Evolutionary conservation across 2,329 filamentous ascomycete species (phyloP).

Genomic region (Epichloe sylvatica): DNA sequence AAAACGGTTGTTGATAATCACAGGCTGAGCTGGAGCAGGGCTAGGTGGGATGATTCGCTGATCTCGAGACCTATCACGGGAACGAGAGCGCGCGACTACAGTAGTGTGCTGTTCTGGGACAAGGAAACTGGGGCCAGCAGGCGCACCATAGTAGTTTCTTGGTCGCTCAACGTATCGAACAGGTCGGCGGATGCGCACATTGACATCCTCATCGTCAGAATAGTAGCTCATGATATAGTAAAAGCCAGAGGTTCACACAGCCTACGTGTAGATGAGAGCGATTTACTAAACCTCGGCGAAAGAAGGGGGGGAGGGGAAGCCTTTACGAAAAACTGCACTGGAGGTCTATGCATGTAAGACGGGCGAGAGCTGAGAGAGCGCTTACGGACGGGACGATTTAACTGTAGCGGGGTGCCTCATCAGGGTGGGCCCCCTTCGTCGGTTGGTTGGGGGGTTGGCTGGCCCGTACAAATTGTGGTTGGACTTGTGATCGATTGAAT

Average conservation of each 20-base stretch:
- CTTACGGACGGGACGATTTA: not conserved
- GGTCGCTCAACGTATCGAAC: constrained; percentile 33
- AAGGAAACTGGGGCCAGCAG: constrained; percentile 27
- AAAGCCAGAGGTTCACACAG: too few species aligned
- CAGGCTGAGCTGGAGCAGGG: constrained; percentile 23
- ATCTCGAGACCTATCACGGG: constrained; percentile 31
- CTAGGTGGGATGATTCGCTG: constrained; percentile 28
- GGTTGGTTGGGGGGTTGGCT: too few species aligned
- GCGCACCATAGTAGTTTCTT: constrained; percentile 26
- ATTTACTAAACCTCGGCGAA: too few species aligned
- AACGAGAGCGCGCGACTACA: constrained; percentile 27
- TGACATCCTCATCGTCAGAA: constrained; percentile 40
- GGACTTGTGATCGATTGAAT: too few species aligned
- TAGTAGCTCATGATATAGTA: constrained; percentile 22
- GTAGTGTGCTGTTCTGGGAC: constrained; percentile 32
- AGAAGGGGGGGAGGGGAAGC: too few species aligned
- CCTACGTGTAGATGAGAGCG: not conserved
- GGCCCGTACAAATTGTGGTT: too few species aligned
- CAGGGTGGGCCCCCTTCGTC: not conserved
- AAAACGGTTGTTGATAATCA: constrained; percentile 45
- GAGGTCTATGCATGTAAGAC: not conserved
- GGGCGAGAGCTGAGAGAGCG: not conserved
- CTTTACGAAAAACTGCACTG: too few species aligned
- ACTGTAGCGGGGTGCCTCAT: constrained; percentile 1
- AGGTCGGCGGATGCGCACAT: constrained; percentile 33